phyloP scores from a whole-genome alignment of 306 rosid genomes.

The Trichosanthes cucumerina region DNA sequence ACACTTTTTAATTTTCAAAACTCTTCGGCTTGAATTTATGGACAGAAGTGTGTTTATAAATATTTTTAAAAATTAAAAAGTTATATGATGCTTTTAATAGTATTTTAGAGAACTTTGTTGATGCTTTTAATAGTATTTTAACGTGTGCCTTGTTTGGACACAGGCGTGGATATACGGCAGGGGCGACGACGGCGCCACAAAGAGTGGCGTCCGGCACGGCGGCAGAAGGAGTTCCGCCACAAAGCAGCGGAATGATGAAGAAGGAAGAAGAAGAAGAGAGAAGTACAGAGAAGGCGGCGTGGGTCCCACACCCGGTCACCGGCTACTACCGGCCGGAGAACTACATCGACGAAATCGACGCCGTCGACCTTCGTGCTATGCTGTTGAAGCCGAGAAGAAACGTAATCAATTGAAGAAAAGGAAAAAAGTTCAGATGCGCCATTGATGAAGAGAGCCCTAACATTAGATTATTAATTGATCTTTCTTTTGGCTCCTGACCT shows the following conservation, averaged over 20 bases:
- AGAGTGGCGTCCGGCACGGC: slow-evolving; percentile 22
- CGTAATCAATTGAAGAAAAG: not conserved
- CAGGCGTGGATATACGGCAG: slow-evolving; percentile 62
- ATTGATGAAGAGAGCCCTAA: not conserved
- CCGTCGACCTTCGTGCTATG: slow-evolving; percentile 55
- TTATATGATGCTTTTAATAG: too few species aligned
- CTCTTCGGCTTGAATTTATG: too few species aligned
- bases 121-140: not conserved
- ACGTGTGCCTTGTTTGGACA: slow-evolving; percentile 3
- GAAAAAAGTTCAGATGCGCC: not conserved
- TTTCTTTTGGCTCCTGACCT: too few species aligned
- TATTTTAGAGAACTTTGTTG: too few species aligned
- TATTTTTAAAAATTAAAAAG: too few species aligned
- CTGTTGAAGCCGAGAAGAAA: slow-evolving; percentile 24
- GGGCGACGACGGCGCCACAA: slow-evolving; percentile 12
- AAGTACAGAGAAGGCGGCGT: slow-evolving; percentile 35
- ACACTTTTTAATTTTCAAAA: too few species aligned
- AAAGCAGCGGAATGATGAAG: slow-evolving; percentile 12
- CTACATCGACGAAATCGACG: slow-evolving; percentile 37
- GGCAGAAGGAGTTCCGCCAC: not conserved
- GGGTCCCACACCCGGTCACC: slow-evolving; percentile 85
- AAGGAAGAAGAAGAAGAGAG: slow-evolving; percentile 25
- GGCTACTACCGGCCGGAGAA: slow-evolving; percentile 74
- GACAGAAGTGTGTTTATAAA: too few species aligned
- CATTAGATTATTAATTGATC: not conserved